A percentile compares a stretch with the other conserved stretches of the same genome.
These are phyloP conservation scores for Urochloa ruziziensis DNA, from an alignment of 176 grass and related monocot genomes.

Conservation along the genomic window DNA sequence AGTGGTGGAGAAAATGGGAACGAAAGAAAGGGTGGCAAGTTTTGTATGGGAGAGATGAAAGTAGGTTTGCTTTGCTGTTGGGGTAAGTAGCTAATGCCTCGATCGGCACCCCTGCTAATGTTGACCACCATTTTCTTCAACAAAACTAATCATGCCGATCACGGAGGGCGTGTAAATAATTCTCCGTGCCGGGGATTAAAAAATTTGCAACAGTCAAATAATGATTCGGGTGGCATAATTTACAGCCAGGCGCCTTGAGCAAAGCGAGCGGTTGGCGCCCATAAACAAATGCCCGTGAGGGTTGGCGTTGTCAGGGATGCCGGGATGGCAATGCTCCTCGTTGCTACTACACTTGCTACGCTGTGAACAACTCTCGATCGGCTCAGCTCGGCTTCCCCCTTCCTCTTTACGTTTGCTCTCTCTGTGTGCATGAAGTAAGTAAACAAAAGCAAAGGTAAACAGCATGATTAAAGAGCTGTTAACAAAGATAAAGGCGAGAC, in stretches of 20 bases:
- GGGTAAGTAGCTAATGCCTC: constrained; percentile 32
- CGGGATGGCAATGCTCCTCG: not conserved
- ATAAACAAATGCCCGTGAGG: constrained; percentile 52
- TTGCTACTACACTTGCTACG: not conserved
- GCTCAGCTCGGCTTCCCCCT: not conserved
- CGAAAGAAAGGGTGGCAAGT: not conserved
- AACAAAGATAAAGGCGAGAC: constrained; percentile 46
- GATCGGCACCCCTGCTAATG: constrained; percentile 41
- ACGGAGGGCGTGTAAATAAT: constrained; percentile 66
- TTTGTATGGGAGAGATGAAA: constrained; percentile 25
- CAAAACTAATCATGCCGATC: constrained; percentile 63
- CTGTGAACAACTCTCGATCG: constrained; percentile 2
- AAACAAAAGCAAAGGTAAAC: constrained; percentile 71
- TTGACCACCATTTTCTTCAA: constrained; percentile 51
- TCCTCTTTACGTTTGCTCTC: constrained; percentile 43
- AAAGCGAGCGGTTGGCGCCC: constrained; percentile 33
- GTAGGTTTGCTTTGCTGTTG: constrained; percentile 47
- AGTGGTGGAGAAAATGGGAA: not conserved
- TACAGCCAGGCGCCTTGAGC: constrained; percentile 59
- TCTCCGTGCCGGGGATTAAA: constrained; percentile 49
- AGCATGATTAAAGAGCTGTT: constrained; percentile 72
- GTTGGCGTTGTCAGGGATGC: constrained; percentile 72
- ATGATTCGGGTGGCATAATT: constrained; percentile 58
- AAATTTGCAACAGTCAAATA: constrained; percentile 59
- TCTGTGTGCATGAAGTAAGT: constrained; percentile 28